These are phyloP conservation scores for Leucosporidium yakuticum DNA, from an alignment of 768 basidiomycete species.

Conservation along the genomic window DNA sequence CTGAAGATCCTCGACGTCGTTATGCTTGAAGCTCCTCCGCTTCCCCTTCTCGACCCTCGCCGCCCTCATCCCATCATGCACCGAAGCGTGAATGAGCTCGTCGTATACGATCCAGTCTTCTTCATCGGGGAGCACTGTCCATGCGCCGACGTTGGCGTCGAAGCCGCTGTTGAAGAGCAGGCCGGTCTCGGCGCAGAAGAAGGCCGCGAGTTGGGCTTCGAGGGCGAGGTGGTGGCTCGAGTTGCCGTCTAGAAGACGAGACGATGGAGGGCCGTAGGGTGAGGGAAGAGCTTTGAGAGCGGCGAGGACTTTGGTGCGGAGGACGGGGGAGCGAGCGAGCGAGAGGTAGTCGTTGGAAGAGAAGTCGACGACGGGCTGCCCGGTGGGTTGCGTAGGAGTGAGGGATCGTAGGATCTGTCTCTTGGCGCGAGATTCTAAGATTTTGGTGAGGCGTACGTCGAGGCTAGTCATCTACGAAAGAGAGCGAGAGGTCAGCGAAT, in stretches of 20 bases:
- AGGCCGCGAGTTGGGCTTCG: constrained; percentile 48
- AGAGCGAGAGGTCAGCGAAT: not conserved
- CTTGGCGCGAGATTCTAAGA: constrained; percentile 60
- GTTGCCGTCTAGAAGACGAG: constrained; percentile 73
- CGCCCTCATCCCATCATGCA: constrained; percentile 80
- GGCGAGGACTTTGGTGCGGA: constrained; percentile 49
- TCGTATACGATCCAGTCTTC: constrained; percentile 76
- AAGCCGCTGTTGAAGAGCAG: constrained; percentile 88
- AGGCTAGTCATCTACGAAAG: constrained; percentile 34
- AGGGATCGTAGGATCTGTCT: constrained; percentile 66
- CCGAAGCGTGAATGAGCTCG: constrained; percentile 81
- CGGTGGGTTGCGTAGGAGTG: constrained; percentile 48
- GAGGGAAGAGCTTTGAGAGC: constrained; percentile 56
- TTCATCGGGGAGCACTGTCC: constrained; percentile 67
- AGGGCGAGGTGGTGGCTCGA: constrained; percentile 59
- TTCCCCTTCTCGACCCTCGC: constrained; percentile 44
- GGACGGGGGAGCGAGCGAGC: constrained; percentile 7
- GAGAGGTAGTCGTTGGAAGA: constrained; percentile 39
- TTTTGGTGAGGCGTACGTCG: constrained; percentile 48
- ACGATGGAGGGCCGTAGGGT: constrained; percentile 65
- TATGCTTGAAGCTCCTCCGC: constrained; percentile 64
- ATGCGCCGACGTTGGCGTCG: constrained; percentile 85
- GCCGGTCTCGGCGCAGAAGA: constrained; percentile 47
- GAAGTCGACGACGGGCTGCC: constrained; percentile 34
- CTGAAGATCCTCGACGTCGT: constrained; percentile 52